Evolutionary conservation across 768 basidiomycete genomes (phyloP), one percentile per base, ranked within the genome.

Genomic region (Tylopilus plumbeoviolaceoides): DNA sequence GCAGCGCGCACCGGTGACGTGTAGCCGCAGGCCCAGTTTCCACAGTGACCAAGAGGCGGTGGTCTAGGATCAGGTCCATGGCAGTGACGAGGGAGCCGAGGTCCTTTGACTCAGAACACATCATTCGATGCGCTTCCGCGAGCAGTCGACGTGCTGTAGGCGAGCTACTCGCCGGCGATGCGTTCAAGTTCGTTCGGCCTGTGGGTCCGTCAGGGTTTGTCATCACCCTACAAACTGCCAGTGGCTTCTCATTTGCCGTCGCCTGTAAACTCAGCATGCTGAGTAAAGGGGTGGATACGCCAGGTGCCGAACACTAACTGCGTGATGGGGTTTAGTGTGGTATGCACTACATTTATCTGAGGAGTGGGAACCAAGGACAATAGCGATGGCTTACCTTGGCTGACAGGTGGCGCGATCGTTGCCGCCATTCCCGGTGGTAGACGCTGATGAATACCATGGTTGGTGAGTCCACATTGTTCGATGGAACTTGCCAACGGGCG

Each of bases 1-100:
- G 51, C 51, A 53, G 51, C 47, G 42, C 33, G 42, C 15, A 28
- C 12, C 17, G 40, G 47, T 39, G 44, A 11, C 46, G 42, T 38
- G 42, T 47, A 17, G 45, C 56, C 47, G 27, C 57, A 43, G 50
- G 54, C 31, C 21, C 43, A 52, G 48, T 50, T 38, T 44, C 43
- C 42, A 51, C 35, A 25, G 40, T 44, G 28, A 53, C 54, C 44
- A 54, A 38, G 36, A 56, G 53, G 56, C 58, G 50, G 52, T 57
- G 64, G 57, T 76, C 76, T 51, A 81, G 68, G 55, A 79, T 65
- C 51, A 77, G 61, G 60, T 78, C 78, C 78, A 78, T 80, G 56
- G 76, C 65, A 36, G 64, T 76, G 57, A 65, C 69, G 44, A 57
- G 69, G 30, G 62, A 67, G 48, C 71, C 65, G 56, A 61, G 60